Base-by-base conservation (phyloP, 257 asterid genomes). In the Nicotiana knightiana region DNA sequence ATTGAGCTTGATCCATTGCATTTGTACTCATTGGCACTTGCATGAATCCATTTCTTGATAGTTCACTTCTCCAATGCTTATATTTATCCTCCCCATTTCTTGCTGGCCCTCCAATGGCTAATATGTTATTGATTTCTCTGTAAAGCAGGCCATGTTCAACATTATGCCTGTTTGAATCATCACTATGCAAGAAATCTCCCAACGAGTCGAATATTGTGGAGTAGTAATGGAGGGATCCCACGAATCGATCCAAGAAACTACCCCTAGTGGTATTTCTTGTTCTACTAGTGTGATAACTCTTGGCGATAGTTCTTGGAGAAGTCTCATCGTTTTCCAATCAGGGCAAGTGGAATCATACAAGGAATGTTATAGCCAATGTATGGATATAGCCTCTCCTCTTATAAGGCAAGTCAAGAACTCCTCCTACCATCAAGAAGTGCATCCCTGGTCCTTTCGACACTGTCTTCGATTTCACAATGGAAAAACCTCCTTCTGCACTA, bases 91-190 rank as follows among this genome's bases (percentile, higher is more conserved):
- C 97, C 81, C 97, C 98, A 21, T 91, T 94, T 81, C 97, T 65
- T 6, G 91, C 93, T n/a, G 97, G 97, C 43, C 97, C 98, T 15
- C 98, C 98, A 0, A 94, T 86, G 0, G 97, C 97, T 87, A 94
- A 65, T 76, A 94, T 89, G 51, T 93, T 94, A 82, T 82, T 90
- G 6, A 94, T 94, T 90, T 94, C 97, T 86, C 92, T 84, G 17
- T 88, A 85, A 68, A 91, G 58, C 0, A 93, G 85, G 9, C 89
- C 82, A 30, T 93, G 97, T 83, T 94, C 98, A 12, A 91, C 93
- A 5, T 13, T 55, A 57, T 90, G 88, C 1, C 97, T 83, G 15
- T 83, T 80, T 3, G 89, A 83, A 26, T 94, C 95, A 17, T 90
- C 95, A 2, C 70, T 85, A 0, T 80, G 48, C 55, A 89, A 33